Evolutionary conservation across 352 stramenopile species (phyloP), one percentile per base, ranked within the genome.

Genomic region (Phytophthora aleatoria): DNA sequence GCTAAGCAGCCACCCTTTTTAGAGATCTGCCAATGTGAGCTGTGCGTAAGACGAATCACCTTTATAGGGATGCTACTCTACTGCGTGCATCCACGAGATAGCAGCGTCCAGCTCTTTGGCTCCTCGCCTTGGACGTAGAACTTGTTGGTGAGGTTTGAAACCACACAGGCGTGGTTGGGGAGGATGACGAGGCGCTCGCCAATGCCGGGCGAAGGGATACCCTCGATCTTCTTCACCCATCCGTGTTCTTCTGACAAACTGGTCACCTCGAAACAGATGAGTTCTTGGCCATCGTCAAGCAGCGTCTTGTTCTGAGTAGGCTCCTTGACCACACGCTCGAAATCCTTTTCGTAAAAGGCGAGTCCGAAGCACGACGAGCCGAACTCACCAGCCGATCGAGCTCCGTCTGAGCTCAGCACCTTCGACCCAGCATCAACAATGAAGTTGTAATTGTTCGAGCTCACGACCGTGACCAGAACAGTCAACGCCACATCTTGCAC

Each of bases 171-270:
- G 41, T 92, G 84, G 61, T 91, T 92, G 13, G 81, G 81, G 10
- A 91, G 57, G 30, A 91, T 80, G n/a, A 85, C 50, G 60, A 92
- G 75, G 15, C 74, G 76, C 41, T 79, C 55, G 33, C 84, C 81
- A 31, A 92, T 88, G 6, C 65, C 47, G 0, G 84, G 81, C 0
- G 71, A 65, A 8, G 72, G 56, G 35, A 85, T 74, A 13, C 81
- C 79, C 9, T 88, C 77, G 6, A 81, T 66, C 38, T 84, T 74
- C 61, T 87, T 73, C 38, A 87, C 35, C 84, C 84, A 92, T 15
- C 81, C 79, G 38, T 92, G 84, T 51, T 92, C 84, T 61, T 92
- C 84, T 42, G 81, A 92, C 24, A 92, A 66, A 42, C 85, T 91
- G 38, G 81, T 80, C 13, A 92, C 35, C 31, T 89, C 73, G 57